A percentile compares a stretch with the other conserved stretches of the same genome.
Conservation (phyloP, 768 basidiomycete species). For the Sistotremastrum niveocremeum region DNA sequence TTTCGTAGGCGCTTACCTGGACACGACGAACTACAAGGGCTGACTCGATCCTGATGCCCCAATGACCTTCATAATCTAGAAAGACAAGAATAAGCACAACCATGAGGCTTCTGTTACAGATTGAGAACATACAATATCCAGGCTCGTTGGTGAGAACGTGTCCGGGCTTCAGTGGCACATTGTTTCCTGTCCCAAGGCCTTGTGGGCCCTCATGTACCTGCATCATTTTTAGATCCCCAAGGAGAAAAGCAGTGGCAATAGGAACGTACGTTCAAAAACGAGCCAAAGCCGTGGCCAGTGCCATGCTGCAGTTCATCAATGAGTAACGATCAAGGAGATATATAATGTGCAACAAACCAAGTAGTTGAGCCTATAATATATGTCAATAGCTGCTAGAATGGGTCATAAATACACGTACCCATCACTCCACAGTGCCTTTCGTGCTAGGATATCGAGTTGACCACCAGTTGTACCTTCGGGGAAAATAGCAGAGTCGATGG, state of each 20-base stretch:
- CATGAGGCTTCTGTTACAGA: conserved; percentile 4
- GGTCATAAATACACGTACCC: conserved; percentile 49
- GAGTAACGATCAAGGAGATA: too few species aligned
- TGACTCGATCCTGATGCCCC: conserved; percentile 89
- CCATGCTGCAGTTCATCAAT: conserved; percentile 45
- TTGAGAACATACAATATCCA: conserved; percentile 59
- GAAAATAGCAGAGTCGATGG: conserved; percentile 81
- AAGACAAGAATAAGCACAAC: conserved; percentile 7
- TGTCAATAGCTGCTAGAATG: background rate
- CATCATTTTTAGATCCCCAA: background rate
- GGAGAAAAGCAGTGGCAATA: background rate
- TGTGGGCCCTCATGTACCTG: conserved; percentile 79
- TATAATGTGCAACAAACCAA: too few species aligned
- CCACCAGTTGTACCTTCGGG: conserved; percentile 79
- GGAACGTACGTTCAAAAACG: conserved; percentile 40
- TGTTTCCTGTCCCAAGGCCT: conserved; percentile 43
- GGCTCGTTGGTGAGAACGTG: conserved; percentile 93
- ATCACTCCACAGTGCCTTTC: conserved; percentile 77
- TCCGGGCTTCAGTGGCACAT: conserved; percentile 62
- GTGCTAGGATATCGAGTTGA: conserved; percentile 80
- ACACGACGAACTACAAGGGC: conserved; percentile 61
- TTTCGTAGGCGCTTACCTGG: conserved; percentile 23
- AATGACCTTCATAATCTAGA: conserved; percentile 60
- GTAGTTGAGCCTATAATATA: too few species aligned
- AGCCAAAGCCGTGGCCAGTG: conserved; percentile 83